phyloP scores from a whole-genome alignment of 495 filamentous ascomycete genomes.

The Neurospora hispaniola region DNA sequence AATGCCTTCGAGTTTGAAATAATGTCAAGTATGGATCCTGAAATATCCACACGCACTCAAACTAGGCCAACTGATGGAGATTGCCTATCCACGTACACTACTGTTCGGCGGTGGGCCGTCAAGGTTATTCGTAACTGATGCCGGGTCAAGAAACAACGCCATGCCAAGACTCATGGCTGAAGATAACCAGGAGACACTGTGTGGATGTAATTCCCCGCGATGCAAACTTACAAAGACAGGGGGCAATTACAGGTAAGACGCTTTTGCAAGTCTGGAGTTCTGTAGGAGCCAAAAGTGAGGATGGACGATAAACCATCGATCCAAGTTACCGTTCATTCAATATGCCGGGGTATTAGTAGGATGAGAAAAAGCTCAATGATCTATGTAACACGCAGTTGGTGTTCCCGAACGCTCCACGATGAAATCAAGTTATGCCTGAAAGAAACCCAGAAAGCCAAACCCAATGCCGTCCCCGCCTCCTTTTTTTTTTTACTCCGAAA shows the following conservation, averaged over 20 bases:
- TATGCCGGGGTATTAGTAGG: not conserved
- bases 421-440: not conserved
- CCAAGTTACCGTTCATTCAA: not conserved
- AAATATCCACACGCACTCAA: not conserved
- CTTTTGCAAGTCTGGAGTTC: not conserved
- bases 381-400: not conserved
- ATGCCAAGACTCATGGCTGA: not conserved
- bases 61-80: not conserved
- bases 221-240: not conserved
- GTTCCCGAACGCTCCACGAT: not conserved
- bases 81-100: not conserved
- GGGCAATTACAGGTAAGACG: not conserved
- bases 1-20: not conserved
- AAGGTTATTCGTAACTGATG: not conserved
- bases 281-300: not conserved
- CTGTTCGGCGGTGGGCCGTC: not conserved
- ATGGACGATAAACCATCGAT: not conserved
- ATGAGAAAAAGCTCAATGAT: not conserved
- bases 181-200: not conserved
- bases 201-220: not conserved
- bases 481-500: conserved; percentile 3
- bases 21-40: not conserved
- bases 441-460: conserved; percentile 2
- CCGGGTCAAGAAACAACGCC: not conserved
- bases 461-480: not conserved